Evolutionary conservation across 2,329 filamentous ascomycete species (phyloP).

Genomic region (Colletotrichum higginsianum): DNA sequence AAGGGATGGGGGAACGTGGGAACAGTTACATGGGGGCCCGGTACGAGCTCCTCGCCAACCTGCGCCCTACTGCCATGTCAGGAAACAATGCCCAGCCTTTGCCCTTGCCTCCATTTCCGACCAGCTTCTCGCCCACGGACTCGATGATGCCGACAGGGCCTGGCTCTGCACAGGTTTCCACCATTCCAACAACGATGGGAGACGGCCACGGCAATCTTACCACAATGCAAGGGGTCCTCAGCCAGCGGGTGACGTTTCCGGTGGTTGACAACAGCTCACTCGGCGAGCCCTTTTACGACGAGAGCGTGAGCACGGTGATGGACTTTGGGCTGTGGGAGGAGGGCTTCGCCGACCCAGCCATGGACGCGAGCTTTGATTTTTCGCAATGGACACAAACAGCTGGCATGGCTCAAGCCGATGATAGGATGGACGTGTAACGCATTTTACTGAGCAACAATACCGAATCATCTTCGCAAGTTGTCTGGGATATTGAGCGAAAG

Average conservation of each 20-base stretch:
- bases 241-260: conserved; percentile 45
- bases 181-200: not conserved
- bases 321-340: conserved; percentile 56
- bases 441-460: not conserved
- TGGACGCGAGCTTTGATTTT: conserved; percentile 52
- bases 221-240: not conserved
- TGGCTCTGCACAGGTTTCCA: not conserved
- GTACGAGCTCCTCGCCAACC: conserved; percentile 51
- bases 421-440: conserved; percentile 36
- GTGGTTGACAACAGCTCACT: conserved; percentile 49
- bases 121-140: conserved; percentile 27
- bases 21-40: conserved; percentile 63
- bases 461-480: no score
- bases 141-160: conserved; percentile 14
- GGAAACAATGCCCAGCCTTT: conserved; percentile 12
- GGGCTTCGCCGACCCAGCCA: conserved; percentile 54
- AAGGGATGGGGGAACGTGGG: conserved; percentile 66
- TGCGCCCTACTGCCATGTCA: conserved; percentile 48
- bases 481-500: not conserved
- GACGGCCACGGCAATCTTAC: conserved; percentile 7
- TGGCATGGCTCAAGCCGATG: conserved; percentile 37
- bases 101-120: conserved; percentile 12
- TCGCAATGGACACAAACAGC: conserved; percentile 47
- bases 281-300: conserved; percentile 50
- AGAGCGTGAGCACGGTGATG: conserved; percentile 48